Evolutionary conservation across 495 filamentous ascomycete genomes (phyloP), one percentile per base, ranked within the genome.

Genomic region (Cryomyces antarcticus): DNA sequence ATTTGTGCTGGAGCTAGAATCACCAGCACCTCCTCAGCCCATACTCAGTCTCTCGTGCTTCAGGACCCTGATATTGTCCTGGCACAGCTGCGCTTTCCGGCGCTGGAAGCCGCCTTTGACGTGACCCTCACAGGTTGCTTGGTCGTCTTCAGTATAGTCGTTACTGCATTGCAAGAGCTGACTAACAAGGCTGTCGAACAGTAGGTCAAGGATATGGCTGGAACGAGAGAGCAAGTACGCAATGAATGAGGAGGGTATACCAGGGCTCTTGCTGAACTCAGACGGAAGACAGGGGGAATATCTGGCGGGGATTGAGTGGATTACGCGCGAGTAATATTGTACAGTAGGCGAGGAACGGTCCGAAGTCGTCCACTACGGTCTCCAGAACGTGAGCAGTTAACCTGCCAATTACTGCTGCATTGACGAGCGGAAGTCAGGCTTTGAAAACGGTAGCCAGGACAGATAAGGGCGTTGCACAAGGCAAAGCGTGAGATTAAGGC

Each of bases 181-280:
- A 17, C 39, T 7, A 9, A 13, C 9, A 41, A 28, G 7, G 29
- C 7, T 11, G 17, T 24, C 17, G 17, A 28, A 29, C 12, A 35
- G 33, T 41, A 28, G 12, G 30, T 5, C 2, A 30, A 41, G 24
- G 17, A 24, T 24, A 10, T 5, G 5, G 39, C 3, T 29, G 39
- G 39, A 28, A 27, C n/a, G 30, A 9, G 5, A 41, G 29, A 24
- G n/a, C 35, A 17, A 52, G 34, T 43, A 41, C 30, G 17, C 46
- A 5, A 49, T 33, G 46, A 49, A 43, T 34, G 49, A 52, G 31
- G 49, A 46, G 5, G 42, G 13, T 2, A 49, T 52, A 28, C 46
- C 44, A 37, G 46, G 49, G 5, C 17, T 52, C 10, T 38, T 52
- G 37, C 41, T 24, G 17, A 24, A 24, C 2, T 24, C 17, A 24